phyloP scores from a whole-genome alignment of 441 rosid species.

The Croton laevigatus region DNA sequence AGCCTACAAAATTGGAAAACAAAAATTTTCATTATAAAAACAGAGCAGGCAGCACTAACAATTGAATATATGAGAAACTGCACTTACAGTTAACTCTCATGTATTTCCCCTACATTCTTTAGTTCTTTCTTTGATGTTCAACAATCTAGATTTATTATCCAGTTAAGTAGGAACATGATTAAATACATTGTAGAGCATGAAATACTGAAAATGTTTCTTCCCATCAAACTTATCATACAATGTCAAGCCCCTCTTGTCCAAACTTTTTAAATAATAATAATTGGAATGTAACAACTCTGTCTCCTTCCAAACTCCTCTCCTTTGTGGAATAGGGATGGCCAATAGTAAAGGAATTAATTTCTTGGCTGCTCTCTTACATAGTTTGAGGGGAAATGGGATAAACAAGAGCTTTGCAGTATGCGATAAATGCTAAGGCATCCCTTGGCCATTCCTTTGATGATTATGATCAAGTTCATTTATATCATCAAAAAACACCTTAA shows the following conservation, averaged over 20 bases:
- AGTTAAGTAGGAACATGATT: not conserved
- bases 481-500: not conserved
- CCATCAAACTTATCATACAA: not conserved
- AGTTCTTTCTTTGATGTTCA: not conserved
- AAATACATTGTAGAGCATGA: not conserved
- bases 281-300: not conserved
- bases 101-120: not conserved
- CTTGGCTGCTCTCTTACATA: not conserved
- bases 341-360: not conserved
- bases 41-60: slow-evolving; percentile 5
- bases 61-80: not conserved
- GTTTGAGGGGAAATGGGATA: not conserved
- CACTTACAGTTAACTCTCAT: not conserved
- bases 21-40: not conserved
- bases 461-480: not conserved
- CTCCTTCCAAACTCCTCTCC: not conserved
- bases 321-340: not conserved
- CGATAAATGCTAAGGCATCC: not conserved
- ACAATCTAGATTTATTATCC: not conserved
- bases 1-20: slow-evolving; percentile 37
- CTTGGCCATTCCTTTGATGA: not conserved
- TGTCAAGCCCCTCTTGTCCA: not conserved
- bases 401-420: not conserved
- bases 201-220: not conserved
- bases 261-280: not conserved